These are phyloP conservation scores for Aspergillus haitiensis DNA, from an alignment of 495 filamentous ascomycete species.

Conservation along the genomic window DNA sequence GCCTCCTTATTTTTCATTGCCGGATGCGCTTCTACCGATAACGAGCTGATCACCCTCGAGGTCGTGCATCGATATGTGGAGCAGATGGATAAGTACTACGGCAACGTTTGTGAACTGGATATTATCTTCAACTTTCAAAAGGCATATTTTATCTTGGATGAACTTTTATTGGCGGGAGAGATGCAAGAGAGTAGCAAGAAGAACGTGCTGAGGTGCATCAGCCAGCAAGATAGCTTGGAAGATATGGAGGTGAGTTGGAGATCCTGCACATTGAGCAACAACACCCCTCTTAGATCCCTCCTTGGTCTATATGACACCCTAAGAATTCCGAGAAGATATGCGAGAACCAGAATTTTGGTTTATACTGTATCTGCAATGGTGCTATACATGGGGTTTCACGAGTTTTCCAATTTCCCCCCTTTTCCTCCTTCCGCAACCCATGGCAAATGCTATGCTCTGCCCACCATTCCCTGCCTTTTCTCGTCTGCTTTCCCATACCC, in stretches of 20 bases:
- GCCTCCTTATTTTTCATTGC: conserved; percentile 99
- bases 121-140: conserved; percentile 99
- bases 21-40: conserved; percentile 89
- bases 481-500: no score
- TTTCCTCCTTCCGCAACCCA: no score
- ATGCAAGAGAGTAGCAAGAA: conserved; percentile 99
- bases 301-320: neutral
- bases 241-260: conserved; percentile 87
- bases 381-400: no score
- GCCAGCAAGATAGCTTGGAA: conserved; percentile 90
- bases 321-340: neutral
- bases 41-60: conserved; percentile 97
- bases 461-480: no score
- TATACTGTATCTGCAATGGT: no score
- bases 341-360: no score
- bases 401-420: no score
- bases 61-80: conserved; percentile 99
- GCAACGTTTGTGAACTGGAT: conserved; percentile 98
- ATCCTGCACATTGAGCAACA: neutral
- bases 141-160: conserved; percentile 98
- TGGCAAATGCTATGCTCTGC: no score
- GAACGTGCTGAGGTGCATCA: conserved; percentile 92
- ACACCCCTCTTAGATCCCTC: neutral
- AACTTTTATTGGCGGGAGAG: conserved; percentile 92
- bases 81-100: conserved; percentile 99